Percentiles rank a stretch among this genome's conserved stretches.
Evolutionary conservation across 1,284 basidiomycete genomes (phyloP).

Genomic region (Erythrobasidium hasegawianum): DNA sequence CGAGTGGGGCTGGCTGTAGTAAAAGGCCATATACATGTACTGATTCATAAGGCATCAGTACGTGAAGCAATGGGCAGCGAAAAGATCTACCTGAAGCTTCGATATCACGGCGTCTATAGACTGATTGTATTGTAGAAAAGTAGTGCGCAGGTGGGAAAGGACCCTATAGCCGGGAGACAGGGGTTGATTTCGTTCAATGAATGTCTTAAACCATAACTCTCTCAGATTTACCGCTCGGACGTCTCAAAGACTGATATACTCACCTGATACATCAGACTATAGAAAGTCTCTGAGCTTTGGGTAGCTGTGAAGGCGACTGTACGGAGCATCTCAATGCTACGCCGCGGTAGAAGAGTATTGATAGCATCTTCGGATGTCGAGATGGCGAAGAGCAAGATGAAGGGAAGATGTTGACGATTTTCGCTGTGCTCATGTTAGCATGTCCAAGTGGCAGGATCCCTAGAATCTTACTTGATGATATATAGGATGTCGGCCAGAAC

Average conservation of each 20-base stretch:
- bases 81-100: conserved; percentile 17
- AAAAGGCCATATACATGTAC: conserved; percentile 31
- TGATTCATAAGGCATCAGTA: neutral
- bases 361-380: conserved; percentile 31
- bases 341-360: conserved; percentile 13
- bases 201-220: neutral
- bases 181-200: conserved; percentile 14
- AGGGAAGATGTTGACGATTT: conserved; percentile 4
- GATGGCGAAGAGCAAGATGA: conserved; percentile 25
- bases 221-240: neutral
- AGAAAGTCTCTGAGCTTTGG: conserved; percentile 26
- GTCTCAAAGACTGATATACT: neutral
- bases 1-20: conserved; percentile 13
- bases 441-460: too few relatives aligned
- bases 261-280: conserved; percentile 9
- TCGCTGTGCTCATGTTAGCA: neutral
- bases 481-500: conserved; percentile 22
- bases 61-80: neutral
- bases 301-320: conserved; percentile 15
- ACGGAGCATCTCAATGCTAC: conserved; percentile 12
- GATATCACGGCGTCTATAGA: conserved; percentile 26
- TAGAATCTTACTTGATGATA: conserved; percentile 26
- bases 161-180: conserved; percentile 12
- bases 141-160: conserved; percentile 16
- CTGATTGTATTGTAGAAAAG: conserved; percentile 26